These are phyloP conservation scores for Botrytis paeoniae DNA, from an alignment of 2,329 filamentous ascomycete species.

Conservation along the genomic window DNA sequence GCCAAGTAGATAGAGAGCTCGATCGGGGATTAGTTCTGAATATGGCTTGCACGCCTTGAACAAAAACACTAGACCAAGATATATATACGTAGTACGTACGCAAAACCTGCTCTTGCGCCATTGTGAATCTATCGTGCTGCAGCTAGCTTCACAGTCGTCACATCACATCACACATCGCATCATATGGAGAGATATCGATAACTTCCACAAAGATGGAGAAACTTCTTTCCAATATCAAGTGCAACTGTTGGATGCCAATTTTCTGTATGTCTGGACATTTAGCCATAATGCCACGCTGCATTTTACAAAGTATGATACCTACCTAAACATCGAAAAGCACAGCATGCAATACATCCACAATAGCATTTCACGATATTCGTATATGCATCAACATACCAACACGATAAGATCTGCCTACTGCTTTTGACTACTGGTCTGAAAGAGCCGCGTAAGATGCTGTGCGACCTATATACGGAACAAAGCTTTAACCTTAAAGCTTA, in stretches of 20 bases:
- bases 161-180: not conserved
- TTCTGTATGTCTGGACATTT: not conserved
- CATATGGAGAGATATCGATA: not conserved
- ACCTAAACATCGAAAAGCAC: not conserved
- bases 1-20: constrained; percentile 4
- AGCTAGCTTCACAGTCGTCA: not conserved
- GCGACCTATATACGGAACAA: not conserved
- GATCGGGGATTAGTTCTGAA: not conserved
- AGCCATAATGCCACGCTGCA: not conserved
- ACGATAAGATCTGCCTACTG: not conserved
- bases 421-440: not conserved
- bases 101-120: not conserved
- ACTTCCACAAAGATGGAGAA: not conserved
- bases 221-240: not conserved
- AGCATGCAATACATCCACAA: not conserved
- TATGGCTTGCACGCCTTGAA: not conserved
- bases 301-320: not conserved
- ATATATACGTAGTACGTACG: not conserved
- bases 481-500: not conserved
- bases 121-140: not conserved
- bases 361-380: not conserved
- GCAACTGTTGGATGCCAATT: not conserved
- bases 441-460: not conserved
- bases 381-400: not conserved
- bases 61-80: not conserved